A percentile compares a stretch with the other conserved stretches of the same genome.
Conservation (phyloP, 2,329 filamentous ascomycete genomes). For the Colletotrichum coccodes region DNA sequence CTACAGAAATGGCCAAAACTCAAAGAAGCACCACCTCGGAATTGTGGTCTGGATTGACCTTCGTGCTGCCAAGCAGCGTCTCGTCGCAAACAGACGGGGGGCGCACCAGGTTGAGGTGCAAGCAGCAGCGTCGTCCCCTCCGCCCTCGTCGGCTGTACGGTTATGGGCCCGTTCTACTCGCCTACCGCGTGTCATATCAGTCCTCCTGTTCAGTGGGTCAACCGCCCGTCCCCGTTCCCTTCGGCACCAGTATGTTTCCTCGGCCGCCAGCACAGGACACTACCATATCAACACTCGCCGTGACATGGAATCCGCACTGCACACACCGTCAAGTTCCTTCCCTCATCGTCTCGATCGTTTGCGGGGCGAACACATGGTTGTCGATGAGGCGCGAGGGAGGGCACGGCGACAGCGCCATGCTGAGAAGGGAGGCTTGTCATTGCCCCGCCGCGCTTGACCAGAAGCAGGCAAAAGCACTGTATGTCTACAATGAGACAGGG, state of each 20-base stretch:
- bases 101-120: background rate
- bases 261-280: background rate
- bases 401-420: constrained; percentile 22
- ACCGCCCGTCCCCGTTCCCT: background rate
- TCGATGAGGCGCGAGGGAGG: background rate
- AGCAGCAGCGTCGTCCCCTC: background rate
- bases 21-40: background rate
- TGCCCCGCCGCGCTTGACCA: constrained; percentile 24
- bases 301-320: background rate
- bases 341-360: constrained; percentile 1
- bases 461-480: constrained; percentile 26
- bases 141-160: background rate
- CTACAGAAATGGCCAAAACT: constrained; percentile 24
- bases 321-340: background rate
- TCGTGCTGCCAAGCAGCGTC: constrained; percentile 3
- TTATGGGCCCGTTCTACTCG: constrained; percentile 3
- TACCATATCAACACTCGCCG: background rate
- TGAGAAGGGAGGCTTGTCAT: constrained; percentile 16
- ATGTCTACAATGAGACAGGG: constrained; percentile 16
- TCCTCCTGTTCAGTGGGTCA: background rate
- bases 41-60: background rate
- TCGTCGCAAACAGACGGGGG: constrained; percentile 13
- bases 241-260: background rate
- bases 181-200: constrained; percentile 12
- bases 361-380: constrained; percentile 19